Evolutionary conservation across 257 asterid genomes (phyloP), one percentile per base, ranked within the genome.

Genomic region (Lithospermum erythrorhizon): DNA sequence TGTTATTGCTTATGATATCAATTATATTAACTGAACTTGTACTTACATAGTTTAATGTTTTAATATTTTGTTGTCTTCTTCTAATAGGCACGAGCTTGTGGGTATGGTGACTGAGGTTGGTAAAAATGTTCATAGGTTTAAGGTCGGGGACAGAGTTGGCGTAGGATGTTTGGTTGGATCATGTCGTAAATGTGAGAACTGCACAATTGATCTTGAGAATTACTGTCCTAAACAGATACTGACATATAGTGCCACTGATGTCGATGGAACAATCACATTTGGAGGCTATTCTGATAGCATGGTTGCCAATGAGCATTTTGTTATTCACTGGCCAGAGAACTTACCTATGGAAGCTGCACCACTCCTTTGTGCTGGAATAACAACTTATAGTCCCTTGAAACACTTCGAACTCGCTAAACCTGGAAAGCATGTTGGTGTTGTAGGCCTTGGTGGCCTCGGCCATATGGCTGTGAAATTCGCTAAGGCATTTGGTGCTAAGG

Each of bases 401-500:
- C 66, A 79, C 65, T 79, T 64, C 57, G 87, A 80, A 52, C 79
- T 83, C n/a, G 79, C 81, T 69, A 78, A 79, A 66, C 82, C 83
- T 2, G 83, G 85, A 4, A 19, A 67, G 58, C 65, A 69, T 18
- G 59, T 81, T 11, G 91, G 87, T 5, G 65, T 81, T 21, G 87
- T 78, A 0, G 87, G 91, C 18, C 81, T 83, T 20, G 90, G 90
- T 20, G 87, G 90, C 2, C 70, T 83, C 6, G 87, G 87, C 47
- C 90, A 81, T 65, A 48, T 80, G 6, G 83, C 85, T 1, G 91
- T 78, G 10, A 83, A 83, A 64, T 83, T 81, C 29, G 91, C 87
- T 1, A 81, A 81, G 69, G 87, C 91, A 18, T 83, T 81, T 18
- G 91, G 87, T 0, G 35, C 69, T 24, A 72, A 57, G 61, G 83